phyloP scores from a whole-genome alignment of 495 filamentous ascomycete species.

The Penicillium malachiteum region DNA sequence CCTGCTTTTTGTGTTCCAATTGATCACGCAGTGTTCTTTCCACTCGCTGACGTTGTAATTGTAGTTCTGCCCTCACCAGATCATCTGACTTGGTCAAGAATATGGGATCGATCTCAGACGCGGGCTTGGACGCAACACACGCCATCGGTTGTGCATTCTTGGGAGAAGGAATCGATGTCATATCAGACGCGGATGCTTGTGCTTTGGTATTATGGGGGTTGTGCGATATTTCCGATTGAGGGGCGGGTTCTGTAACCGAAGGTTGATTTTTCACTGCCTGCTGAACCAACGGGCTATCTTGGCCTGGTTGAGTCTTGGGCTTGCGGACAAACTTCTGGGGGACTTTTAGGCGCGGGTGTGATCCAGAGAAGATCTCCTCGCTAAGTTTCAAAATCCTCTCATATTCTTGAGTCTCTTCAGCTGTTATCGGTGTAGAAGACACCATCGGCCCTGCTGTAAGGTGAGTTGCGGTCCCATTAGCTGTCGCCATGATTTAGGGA shows the following conservation, averaged over 20 bases:
- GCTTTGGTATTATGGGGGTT: constrained; percentile 29
- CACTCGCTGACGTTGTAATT: constrained; percentile 74
- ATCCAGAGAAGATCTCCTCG: constrained; percentile 72
- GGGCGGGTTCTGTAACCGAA: constrained; percentile 29
- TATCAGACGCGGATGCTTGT: constrained; percentile 31
- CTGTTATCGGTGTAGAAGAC: constrained; percentile 27
- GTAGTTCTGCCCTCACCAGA: constrained; percentile 76
- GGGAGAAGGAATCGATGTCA: constrained; percentile 24
- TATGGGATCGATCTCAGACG: constrained; percentile 68
- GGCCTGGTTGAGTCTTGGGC: constrained; percentile 29
- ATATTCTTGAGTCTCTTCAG: constrained; percentile 53
- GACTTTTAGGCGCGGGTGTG: constrained; percentile 71
- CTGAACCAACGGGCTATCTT: constrained; percentile 22
- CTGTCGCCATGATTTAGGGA: constrained; percentile 38
- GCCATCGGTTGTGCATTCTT: constrained; percentile 30
- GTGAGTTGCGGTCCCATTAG: constrained; percentile 33
- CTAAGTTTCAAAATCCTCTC: constrained; percentile 73
- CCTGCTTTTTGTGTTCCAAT: constrained; percentile 61
- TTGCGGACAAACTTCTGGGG: constrained; percentile 60
- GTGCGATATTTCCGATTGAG: constrained; percentile 24
- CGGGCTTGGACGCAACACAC: constrained; percentile 39
- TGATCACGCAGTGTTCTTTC: constrained; percentile 77
- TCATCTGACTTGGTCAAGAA: constrained; percentile 82
- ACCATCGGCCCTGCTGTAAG: constrained; percentile 35
- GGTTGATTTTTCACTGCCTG: constrained; percentile 27